Percentiles rank a stretch among this genome's conserved stretches.
phyloP scores from a whole-genome alignment of 306 rosid species.

The Dalbergia cochinchinensis region DNA sequence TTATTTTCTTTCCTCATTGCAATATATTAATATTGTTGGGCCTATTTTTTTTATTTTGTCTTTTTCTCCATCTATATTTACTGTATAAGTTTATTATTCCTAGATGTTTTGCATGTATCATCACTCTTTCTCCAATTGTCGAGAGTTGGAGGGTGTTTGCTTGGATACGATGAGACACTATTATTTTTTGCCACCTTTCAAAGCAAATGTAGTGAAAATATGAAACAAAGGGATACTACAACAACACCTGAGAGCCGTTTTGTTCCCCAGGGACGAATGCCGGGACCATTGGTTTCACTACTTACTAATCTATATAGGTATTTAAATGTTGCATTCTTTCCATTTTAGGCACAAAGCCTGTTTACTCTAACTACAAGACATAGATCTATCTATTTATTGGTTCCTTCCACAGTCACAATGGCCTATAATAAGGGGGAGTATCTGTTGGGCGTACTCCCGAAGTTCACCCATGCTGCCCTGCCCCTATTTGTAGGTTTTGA shows the following conservation, averaged over 20 bases:
- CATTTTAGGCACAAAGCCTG: conserved; percentile 46
- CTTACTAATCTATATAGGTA: conserved; percentile 18
- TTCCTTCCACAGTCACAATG: conserved; percentile 37
- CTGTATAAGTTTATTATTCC: too few species aligned
- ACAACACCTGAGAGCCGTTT: conserved; percentile 34
- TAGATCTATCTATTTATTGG: conserved; percentile 49
- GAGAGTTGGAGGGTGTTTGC: background rate
- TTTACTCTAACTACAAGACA: conserved; percentile 38
- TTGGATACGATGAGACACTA: conserved; percentile 18
- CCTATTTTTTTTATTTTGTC: too few species aligned
- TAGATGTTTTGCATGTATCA: too few species aligned
- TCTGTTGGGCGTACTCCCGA: conserved; percentile 38
- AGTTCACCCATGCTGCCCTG: conserved; percentile 19
- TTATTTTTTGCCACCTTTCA: conserved; percentile 35
- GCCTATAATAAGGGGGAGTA: background rate
- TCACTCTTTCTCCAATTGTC: background rate
- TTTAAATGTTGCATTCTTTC: conserved; percentile 46
- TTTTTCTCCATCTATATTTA: too few species aligned
- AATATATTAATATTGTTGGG: too few species aligned
- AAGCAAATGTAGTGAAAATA: conserved; percentile 49
- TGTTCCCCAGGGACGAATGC: conserved; percentile 41
- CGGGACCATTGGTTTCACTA: conserved; percentile 31
- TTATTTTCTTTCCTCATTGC: too few species aligned
- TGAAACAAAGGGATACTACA: conserved; percentile 35
- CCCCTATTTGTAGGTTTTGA: conserved; percentile 48